Base-by-base conservation (phyloP, 345 rosid species). In the Populus ilicifolia region DNA sequence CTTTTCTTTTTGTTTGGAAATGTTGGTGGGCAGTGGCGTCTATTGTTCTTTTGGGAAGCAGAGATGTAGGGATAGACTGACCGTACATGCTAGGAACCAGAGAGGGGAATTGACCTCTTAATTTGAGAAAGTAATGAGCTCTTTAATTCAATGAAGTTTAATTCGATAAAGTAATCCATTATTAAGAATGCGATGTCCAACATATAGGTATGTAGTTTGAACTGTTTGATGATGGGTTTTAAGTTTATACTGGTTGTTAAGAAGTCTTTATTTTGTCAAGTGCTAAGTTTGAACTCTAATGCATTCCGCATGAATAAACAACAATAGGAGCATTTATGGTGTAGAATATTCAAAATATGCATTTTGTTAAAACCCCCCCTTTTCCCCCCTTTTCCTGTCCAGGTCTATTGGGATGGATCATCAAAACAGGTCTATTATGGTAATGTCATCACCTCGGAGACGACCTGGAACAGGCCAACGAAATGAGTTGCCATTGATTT, bases 341-440 rank as follows among this genome's bases (percentile, higher is more conserved):
- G 50, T 46, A 46, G 18, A 46, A 46, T 46, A 46, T 46, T 4
- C 50, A 46, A 46, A 46, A 67, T 66, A 67, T 20, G 27, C n/a
- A 8, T 38, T 23, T 5, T 16, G 16, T 16, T 33, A 36, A 5
- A 5, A n/a, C 25, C 11, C 44, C 11, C 44, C 13, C 6, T 33
- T 33, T 33, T 4, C 6, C 2, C 12, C 44, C 44, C 44, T 75
- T 23, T 50, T 5, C 54, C 38, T 52, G 56, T 14, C 8, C 85
- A 89, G 95, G 90, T 86, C 10, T 87, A 86, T 73, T 88, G 84
- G 89, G 95, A 91, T 64, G 90, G 85, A 81, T 78, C 86, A 9
- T 88, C 89, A 6, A 88, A 88, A 76, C 86, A 86, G 82, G 88
- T 88, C 17, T 91, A 91, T 36, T 91, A 88, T 69, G 95, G 93